Evolutionary conservation across 2,329 filamentous ascomycete species (phyloP), one percentile per base, ranked within the genome.

Genomic region (Fusarium subtropicale): DNA sequence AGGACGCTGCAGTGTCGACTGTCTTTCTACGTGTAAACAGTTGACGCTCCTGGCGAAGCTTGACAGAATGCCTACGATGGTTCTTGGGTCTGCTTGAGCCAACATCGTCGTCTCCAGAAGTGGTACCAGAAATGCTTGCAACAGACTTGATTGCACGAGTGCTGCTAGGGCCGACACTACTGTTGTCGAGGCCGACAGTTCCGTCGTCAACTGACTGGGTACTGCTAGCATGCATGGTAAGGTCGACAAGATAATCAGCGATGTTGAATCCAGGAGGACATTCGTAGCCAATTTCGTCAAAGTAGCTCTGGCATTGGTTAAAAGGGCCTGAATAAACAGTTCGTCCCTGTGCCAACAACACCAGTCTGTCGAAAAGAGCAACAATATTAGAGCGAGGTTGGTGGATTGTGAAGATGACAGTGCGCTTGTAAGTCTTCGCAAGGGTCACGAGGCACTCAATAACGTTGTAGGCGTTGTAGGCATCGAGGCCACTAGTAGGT

Each of bases 231-330:
- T 99, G 96, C 95, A 99, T 98, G 0, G 96, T 98, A 41, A 99
- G 85, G 78, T 99, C 96, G 31, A 99, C 94, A 7, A 99, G 87
- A 76, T 97, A 99, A 78, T 99, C 96, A 6, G 96, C 96, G 79
- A 99, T 98, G 76, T 99, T 99, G 86, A 98, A 99, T 3, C 97
- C 97, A 26, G 94, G 91, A 13, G 96, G 96, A 76, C 97, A 99
- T 50, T 92, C 85, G 78, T 97, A 99, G 44, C 96, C 97, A 65
- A 97, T 90, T 47, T 89, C 87, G 76, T 97, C 93, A 74, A 99
- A 99, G 77, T 97, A 99, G 22, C 88, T 84, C 78, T 99, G 96
- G 77, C 96, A 99, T 69, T 90, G 90, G 2, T 88, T 84, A 77
- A 98, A 97, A 2, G 93, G 92, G 1, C 96, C 96, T 5, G 96